Evolutionary conservation across 106 monocot genomes (phyloP), one percentile per base, ranked within the genome.

Genomic region (Dendrobium chrysotoxum): DNA sequence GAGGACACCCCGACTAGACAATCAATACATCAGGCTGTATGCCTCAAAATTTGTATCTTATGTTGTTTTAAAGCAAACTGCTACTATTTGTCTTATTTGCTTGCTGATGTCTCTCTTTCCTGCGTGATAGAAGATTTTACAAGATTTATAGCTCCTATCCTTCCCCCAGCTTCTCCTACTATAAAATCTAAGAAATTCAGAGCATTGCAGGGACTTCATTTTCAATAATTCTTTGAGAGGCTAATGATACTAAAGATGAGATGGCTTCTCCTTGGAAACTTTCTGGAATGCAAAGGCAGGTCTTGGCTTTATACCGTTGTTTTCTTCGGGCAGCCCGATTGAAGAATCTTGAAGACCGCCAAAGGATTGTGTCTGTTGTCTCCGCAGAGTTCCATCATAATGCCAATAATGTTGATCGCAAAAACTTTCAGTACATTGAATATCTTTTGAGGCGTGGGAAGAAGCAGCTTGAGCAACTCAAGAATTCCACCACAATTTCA

Each of bases 261-360:
- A 90, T 91, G 93, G 81, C 80, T 26, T 71, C 90, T 57, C 80
- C 53, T 55, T 50, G 21, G 39, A 89, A 86, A 77, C 76, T 91
- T 40, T 97, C 94, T 47, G 94, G 94, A 76, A 85, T 98, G 81
- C 97, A 98, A 83, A 94, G 85, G 82, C 97, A 94, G 81, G 92
- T 98, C 1, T 81, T 94, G 44, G 85, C 81, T 0, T 81, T 98
- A 13, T 94, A 98, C 82, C 83, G 97, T 61, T 77, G 81, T 10
- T 98, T 98, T 81, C 92, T 97, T 76, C 85, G 94, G 28, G 92
- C 91, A 68, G 90, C 94, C 77, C 89, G 88, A 35, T 40, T 74
- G 0, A 98, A 98, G 83, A 42, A 61, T 28, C 79, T 89, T 23
- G 91, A 94, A 78, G 94, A 94, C 65, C 89, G 92, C 38, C 50